Evolutionary conservation across 176 grass and related monocot genomes (phyloP).

Genomic region (Bromus sterilis): DNA sequence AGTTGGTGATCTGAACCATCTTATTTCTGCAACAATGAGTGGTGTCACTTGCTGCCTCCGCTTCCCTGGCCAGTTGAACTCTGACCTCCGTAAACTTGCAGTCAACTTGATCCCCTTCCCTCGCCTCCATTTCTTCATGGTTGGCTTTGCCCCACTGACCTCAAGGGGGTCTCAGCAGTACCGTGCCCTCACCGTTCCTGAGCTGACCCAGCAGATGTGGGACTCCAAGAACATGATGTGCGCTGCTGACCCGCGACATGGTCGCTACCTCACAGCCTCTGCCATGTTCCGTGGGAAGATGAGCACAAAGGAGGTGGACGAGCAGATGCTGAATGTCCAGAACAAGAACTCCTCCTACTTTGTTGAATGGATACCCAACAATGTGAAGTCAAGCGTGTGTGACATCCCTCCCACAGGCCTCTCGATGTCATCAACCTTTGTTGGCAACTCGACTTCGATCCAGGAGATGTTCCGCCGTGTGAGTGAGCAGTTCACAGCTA

Average conservation of each 20-base stretch:
- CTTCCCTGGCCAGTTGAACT: slow-evolving; percentile 62
- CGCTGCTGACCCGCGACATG: slow-evolving; percentile 72
- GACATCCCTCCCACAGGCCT: slow-evolving; percentile 72
- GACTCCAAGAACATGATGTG: slow-evolving; percentile 99
- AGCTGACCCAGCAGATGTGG: slow-evolving; percentile 98
- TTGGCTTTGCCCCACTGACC: slow-evolving; percentile 81
- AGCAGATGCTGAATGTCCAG: slow-evolving; percentile 94
- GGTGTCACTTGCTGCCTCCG: slow-evolving; percentile 81
- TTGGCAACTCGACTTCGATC: slow-evolving; percentile 69
- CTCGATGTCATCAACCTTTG: slow-evolving; percentile 64
- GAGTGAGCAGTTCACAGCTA: slow-evolving; percentile 92
- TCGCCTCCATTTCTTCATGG: slow-evolving; percentile 94
- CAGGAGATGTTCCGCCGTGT: slow-evolving; percentile 87
- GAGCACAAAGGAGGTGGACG: slow-evolving; percentile 97
- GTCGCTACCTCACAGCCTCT: slow-evolving; percentile 77
- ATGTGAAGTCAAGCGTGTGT: slow-evolving; percentile 85
- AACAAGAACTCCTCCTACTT: slow-evolving; percentile 99
- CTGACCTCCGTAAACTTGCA: slow-evolving; percentile 67
- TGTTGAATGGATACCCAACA: slow-evolving; percentile 93
- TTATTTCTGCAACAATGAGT: slow-evolving; percentile 86
- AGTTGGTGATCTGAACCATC: slow-evolving; percentile 86
- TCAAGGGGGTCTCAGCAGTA: slow-evolving; percentile 88
- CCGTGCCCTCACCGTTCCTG: slow-evolving; percentile 65
- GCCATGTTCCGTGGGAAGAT: slow-evolving; percentile 98
- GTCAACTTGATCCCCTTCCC: slow-evolving; percentile 86